Evolutionary conservation across 2,329 filamentous ascomycete species (phyloP).

Genomic region (Pestalotiopsis sp.): DNA sequence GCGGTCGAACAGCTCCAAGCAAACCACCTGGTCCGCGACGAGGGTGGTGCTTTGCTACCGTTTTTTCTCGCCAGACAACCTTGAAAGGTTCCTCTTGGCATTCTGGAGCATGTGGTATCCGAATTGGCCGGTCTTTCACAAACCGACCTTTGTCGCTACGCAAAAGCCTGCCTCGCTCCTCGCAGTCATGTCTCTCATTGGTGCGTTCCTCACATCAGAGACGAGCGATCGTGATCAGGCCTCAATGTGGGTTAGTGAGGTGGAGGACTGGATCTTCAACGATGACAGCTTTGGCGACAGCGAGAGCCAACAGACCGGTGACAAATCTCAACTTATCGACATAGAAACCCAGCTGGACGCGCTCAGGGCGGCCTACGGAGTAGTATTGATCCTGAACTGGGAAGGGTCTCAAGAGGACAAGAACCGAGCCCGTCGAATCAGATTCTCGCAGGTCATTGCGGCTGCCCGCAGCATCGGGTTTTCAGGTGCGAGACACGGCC

Average conservation of each 20-base stretch:
- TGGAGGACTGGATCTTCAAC: conserved; percentile 27
- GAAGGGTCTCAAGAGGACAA: conserved; percentile 26
- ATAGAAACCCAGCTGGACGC: neutral
- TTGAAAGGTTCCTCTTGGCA: conserved; percentile 26
- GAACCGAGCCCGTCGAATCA: conserved; percentile 22
- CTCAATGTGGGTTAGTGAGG: conserved; percentile 23
- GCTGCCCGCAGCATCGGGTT: conserved; percentile 14
- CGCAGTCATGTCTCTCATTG: conserved; percentile 30
- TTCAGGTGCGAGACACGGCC: neutral
- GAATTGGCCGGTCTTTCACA: conserved; percentile 32
- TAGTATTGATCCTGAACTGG: conserved; percentile 27
- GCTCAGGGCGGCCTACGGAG: conserved; percentile 27
- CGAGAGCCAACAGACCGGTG: neutral
- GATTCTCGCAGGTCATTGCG: conserved; percentile 26
- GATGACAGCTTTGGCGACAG: conserved; percentile 16
- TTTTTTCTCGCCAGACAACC: conserved; percentile 26
- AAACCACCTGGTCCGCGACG: neutral
- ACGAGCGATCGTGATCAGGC: conserved; percentile 19
- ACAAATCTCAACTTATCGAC: neutral
- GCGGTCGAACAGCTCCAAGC: neutral
- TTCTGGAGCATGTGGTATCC: conserved; percentile 34
- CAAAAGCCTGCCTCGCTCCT: conserved; percentile 21
- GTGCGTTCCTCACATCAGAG: conserved; percentile 28
- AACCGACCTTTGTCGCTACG: conserved; percentile 24
- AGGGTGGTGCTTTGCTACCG: neutral